phyloP scores from a whole-genome alignment of 306 rosid species.

The Fragaria vesca region DNA sequence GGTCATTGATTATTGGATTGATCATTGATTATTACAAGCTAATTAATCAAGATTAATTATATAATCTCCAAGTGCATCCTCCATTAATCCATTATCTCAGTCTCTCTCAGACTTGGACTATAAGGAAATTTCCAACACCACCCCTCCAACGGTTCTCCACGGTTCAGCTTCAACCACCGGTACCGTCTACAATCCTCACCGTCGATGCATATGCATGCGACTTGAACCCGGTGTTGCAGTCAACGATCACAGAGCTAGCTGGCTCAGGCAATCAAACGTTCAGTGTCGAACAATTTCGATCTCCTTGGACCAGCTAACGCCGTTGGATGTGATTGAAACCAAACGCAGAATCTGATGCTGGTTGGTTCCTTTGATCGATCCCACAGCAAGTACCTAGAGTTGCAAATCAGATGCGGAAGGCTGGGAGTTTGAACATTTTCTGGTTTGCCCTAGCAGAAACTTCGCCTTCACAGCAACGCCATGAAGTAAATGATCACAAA shows the following conservation, averaged over 20 bases:
- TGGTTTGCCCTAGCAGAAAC: background rate
- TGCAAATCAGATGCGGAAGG: conserved; percentile 25
- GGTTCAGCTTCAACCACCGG: conserved; percentile 24
- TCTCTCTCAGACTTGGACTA: background rate
- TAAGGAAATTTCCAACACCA: conserved; percentile 4
- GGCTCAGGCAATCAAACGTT: background rate
- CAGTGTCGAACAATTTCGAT: conserved; percentile 30
- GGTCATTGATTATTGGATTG: background rate
- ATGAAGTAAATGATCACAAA: background rate
- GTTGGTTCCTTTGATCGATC: conserved; percentile 39
- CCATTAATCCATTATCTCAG: conserved; percentile 49
- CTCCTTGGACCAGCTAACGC: conserved; percentile 47
- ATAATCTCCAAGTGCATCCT: conserved; percentile 3
- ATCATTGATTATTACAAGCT: background rate
- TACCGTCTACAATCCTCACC: conserved; percentile 20
- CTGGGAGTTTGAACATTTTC: conserved; percentile 53
- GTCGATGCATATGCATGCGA: conserved; percentile 40
- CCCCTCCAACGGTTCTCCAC: background rate
- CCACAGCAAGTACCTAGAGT: conserved; percentile 43
- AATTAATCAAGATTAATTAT: background rate
- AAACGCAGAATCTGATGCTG: conserved; percentile 50
- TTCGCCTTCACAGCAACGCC: background rate
- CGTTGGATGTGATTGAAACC: conserved; percentile 47
- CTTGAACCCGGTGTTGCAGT: conserved; percentile 28
- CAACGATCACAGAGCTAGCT: conserved; percentile 43